phyloP scores from a whole-genome alignment of 129 eudicot species.

The Arctium lappa region DNA sequence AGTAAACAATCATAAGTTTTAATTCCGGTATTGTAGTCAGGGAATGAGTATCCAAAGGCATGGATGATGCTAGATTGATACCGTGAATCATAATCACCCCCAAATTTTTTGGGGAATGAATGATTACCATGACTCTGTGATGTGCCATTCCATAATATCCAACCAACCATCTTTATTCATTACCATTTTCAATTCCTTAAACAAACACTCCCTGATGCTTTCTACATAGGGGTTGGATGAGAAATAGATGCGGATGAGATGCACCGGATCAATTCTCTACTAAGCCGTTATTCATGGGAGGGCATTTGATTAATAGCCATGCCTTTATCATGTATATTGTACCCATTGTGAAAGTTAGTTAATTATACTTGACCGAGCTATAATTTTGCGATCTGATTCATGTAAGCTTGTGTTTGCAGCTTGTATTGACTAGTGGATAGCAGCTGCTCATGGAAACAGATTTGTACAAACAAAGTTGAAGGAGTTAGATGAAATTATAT shows the following conservation, averaged over 20 bases:
- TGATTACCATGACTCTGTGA: no score
- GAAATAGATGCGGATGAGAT: no score
- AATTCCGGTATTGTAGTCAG: neutral
- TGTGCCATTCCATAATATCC: no score
- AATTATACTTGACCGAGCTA: neutral
- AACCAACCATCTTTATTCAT: no score
- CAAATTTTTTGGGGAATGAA: no score
- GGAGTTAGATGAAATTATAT: conserved; percentile 8
- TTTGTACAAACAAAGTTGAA: conserved; percentile 2
- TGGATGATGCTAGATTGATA: neutral
- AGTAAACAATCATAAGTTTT: neutral
- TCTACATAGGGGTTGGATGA: no score
- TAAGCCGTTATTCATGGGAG: no score
- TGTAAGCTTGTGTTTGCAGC: conserved; percentile 22
- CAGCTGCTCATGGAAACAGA: conserved; percentile 11
- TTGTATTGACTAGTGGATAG: conserved; percentile 21
- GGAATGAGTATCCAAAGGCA: neutral
- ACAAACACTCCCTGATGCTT: no score
- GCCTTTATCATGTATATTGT: neutral
- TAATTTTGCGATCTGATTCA: neutral
- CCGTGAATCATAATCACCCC: neutral
- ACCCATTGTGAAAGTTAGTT: neutral
- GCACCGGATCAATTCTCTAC: no score
- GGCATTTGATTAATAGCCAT: neutral
- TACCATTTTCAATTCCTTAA: no score